These are phyloP conservation scores for Cryphonectria parasitica DNA, from an alignment of 2,329 filamentous ascomycete species.

Conservation along the genomic window DNA sequence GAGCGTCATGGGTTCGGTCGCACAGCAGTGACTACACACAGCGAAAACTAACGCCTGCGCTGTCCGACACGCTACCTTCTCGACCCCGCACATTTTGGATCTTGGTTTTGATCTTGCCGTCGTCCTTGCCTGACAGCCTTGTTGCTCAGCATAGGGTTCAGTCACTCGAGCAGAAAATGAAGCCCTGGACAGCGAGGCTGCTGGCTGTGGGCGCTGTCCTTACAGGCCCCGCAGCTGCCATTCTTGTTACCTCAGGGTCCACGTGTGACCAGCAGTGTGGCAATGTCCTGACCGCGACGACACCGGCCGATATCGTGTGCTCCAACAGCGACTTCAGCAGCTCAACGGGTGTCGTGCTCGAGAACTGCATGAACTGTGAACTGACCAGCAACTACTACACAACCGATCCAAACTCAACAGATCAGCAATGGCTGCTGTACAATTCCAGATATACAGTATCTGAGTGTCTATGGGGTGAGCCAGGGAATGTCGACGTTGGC, in stretches of 20 bases:
- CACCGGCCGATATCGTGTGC: slow-evolving; percentile 54
- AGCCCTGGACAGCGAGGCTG: slow-evolving; percentile 23
- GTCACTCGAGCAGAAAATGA: slow-evolving; percentile 21
- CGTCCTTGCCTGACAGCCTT: background rate
- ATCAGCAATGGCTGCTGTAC: slow-evolving; percentile 59
- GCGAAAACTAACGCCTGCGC: slow-evolving; percentile 15
- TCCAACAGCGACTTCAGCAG: slow-evolving; percentile 44
- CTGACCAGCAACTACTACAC: slow-evolving; percentile 49
- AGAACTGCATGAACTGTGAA: slow-evolving; percentile 58
- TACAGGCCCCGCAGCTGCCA: slow-evolving; percentile 33
- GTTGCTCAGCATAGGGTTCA: slow-evolving; percentile 1
- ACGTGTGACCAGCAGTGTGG: slow-evolving; percentile 57
- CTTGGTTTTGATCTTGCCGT: background rate
- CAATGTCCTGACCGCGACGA: slow-evolving; percentile 54
- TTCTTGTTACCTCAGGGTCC: slow-evolving; percentile 53
- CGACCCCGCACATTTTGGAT: slow-evolving; percentile 22
- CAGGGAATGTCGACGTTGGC: slow-evolving; percentile 45
- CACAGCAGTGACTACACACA: slow-evolving; percentile 21
- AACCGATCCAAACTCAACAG: slow-evolving; percentile 49
- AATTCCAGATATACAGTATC: slow-evolving; percentile 61
- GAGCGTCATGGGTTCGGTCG: slow-evolving; percentile 19
- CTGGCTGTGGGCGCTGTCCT: slow-evolving; percentile 28
- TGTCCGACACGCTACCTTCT: slow-evolving; percentile 8
- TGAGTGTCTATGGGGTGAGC: slow-evolving; percentile 58
- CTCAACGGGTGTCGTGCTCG: slow-evolving; percentile 52